phyloP scores from a whole-genome alignment of 495 filamentous ascomycete species.

The Penicillium psychrofluorescens region DNA sequence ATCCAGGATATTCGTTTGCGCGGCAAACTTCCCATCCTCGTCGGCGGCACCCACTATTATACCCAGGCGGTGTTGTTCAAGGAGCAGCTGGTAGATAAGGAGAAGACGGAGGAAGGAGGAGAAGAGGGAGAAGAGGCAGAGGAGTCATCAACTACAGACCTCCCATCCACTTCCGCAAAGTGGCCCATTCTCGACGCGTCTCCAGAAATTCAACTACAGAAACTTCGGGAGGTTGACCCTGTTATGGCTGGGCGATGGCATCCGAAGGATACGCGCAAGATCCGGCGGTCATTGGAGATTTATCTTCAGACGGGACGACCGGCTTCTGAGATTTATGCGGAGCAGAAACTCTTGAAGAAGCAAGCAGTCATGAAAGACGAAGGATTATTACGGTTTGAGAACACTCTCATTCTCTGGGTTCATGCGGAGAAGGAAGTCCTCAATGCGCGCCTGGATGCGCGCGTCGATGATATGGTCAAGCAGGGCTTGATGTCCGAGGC shows the following conservation, averaged over 20 bases:
- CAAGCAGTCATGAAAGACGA: constrained; percentile 10
- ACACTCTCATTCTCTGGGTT: constrained; percentile 75
- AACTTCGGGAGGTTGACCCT: constrained; percentile 75
- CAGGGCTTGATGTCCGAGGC: constrained; percentile 69
- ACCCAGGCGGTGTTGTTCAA: constrained; percentile 79
- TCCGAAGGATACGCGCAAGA: constrained; percentile 84
- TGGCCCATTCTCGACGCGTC: constrained; percentile 67
- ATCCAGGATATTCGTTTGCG: constrained; percentile 72
- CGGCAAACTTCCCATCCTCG: constrained; percentile 78
- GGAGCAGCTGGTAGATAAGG: constrained; percentile 45
- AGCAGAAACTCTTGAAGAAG: constrained; percentile 47
- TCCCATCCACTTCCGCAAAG: constrained; percentile 25
- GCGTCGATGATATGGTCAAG: constrained; percentile 77
- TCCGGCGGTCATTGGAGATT: constrained; percentile 83
- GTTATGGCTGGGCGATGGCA: constrained; percentile 90
- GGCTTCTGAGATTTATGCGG: constrained; percentile 82
- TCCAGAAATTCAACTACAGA: constrained; percentile 61
- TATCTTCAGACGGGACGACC: constrained; percentile 69
- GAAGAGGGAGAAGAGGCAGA: constrained; percentile 18
- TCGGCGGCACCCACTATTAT: constrained; percentile 95
- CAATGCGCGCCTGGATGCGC: constrained; percentile 58
- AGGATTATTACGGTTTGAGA: constrained; percentile 42
- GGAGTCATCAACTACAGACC: background rate
- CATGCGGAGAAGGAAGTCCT: constrained; percentile 63
- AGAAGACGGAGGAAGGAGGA: constrained; percentile 8